Base-by-base conservation (phyloP, 768 basidiomycete species). In the Pulveroboletus sp. region DNA sequence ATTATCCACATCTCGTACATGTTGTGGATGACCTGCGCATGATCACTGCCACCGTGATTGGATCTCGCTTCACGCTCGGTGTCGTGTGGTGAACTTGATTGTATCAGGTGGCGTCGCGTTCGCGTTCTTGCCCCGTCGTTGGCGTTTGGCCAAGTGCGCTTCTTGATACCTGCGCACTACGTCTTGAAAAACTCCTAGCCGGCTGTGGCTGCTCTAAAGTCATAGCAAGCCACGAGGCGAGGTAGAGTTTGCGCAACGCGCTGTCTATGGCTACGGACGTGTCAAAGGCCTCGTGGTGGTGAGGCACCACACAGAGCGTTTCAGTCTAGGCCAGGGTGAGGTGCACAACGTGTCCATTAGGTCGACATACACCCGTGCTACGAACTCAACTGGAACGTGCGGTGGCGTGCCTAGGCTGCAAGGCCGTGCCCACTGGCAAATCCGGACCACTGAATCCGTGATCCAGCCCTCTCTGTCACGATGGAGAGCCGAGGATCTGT, bases 401-500 rank as follows among this genome's bases (percentile, higher is more conserved):
- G 39, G 41, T 39, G 40, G 49, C 41, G 51, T 24, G 10, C n/a
- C 49, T 33, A 27, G 4, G 8, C 47, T 46, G n/a, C 26, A 10
- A 14, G 8, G 24, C 33, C 32, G 18, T 14, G 27, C 21, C 14
- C 15, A 28, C 10, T 11, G 24, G 17, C 18, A 45, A 39, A 54
- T 54, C 41, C 18, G 17, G 24, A 21, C 17, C 28, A 18, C 18
- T 11, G 40, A 40, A 43, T 57, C 55, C 41, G 39, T 27, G 55
- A 56, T 56, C 32, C 48, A 51, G 54, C 48, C 55, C 55, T 36
- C 13, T 39, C 44, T 51, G 55, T 46, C 55, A 57, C 15, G 40
- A 43, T 28, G 28, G 31, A 7, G 43, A n/a, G 39, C 54, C 47
- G 54, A 45, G 39, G 43, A 56, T 46, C 47, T 55, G 24, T 39